Evolutionary conservation across 495 filamentous ascomycete genomes (phyloP), one percentile per base, ranked within the genome.

Genomic region (Lasiosphaeria hispida): DNA sequence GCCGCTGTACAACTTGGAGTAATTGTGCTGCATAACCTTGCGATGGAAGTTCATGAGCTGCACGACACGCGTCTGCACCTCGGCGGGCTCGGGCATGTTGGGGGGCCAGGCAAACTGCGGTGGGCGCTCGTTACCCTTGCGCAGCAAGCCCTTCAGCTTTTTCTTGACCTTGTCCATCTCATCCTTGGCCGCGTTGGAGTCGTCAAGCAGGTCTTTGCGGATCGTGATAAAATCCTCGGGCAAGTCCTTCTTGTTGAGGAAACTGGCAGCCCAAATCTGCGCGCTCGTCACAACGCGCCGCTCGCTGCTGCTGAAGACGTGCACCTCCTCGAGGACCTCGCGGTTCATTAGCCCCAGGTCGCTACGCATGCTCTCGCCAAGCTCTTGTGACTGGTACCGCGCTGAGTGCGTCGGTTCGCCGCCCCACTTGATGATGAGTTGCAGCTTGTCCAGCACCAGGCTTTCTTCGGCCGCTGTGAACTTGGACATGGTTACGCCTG

Each of bases 141-240:
- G 83, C 52, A 98, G 75, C 38, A 98, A 79, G 2, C 87, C 83
- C 74, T 98, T 98, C 5, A 98, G 79, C 83, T 95, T 96, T 82
- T 97, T 97, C 79, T 98, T 98, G 45, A 98, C 94, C 69, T 95
- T 96, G 73, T 98, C 94, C 92, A 97, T 98, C 63, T 95, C 92
- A 72, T 97, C 95, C 71, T 98, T 98, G 52, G 94, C 94, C n/a
- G 94, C 94, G 73, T 98, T 98, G 1, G 91, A 96, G 67, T 98
- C 94, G 69, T 98, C 94, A 7, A 98, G 79, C 2, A 98, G 80
- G 70, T 97, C 92, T 69, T 98, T 98, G 42, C 94, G 84, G 56
- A 97, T 83, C 48, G 85, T 86, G 61, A 97, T 92, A 53, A 86
- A 88, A 53, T 94, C 88, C 41, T 89, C 83, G 0, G 89, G 85